Base-by-base conservation (phyloP, 2,329 filamentous ascomycete species). In the Mycosphaerella sp. region DNA sequence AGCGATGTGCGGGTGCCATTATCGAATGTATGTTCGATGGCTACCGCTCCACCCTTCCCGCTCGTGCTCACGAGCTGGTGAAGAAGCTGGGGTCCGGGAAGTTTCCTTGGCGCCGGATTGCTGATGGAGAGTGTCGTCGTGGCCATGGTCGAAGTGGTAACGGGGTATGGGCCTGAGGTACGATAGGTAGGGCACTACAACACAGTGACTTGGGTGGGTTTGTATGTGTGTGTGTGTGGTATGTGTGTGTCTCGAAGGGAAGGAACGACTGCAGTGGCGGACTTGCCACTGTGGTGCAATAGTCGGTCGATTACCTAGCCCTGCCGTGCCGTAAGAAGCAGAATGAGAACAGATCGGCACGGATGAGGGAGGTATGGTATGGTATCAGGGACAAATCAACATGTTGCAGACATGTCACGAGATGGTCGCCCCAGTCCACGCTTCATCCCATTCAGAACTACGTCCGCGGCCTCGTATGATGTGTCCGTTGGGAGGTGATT, bases 21-120 rank as follows among this genome's bases (percentile, higher is more conserved):
- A 43, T 73, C 62, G 54, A 75, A 71, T 31, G 82, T 74, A 65
- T 83, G 87, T 53, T 90, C 85, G 57, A 91, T 78, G 6, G 87
- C 86, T 40, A 70, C 69, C 5, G 65, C 62, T 44, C 69, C 62
- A 23, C 64, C 57, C n/a, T 68, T 56, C 36, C 71, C 62, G 26
- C 68, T 60, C 53, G 64, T 64, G 26, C 74, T 70, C 46, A 93
- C 80, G 6, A 95, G 76, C 8, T 86, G 70, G 67, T 86, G 83
- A 17, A 86, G 74, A 14, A 83, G 69, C 32, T 66, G 60, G 17
- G 82, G 79, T 9, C 84, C 84, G 23, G 74, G 67, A 11, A 85
- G 65, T 34, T 69, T 64, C 44, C 64, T 65, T 31, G 84, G 82
- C 31, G 73, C 66, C 41, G 75, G 70, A 67, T 87, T 87, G 51